Evolutionary conservation across 305 asterid species (phyloP).

Genomic region (Fraxinus dipetala): DNA sequence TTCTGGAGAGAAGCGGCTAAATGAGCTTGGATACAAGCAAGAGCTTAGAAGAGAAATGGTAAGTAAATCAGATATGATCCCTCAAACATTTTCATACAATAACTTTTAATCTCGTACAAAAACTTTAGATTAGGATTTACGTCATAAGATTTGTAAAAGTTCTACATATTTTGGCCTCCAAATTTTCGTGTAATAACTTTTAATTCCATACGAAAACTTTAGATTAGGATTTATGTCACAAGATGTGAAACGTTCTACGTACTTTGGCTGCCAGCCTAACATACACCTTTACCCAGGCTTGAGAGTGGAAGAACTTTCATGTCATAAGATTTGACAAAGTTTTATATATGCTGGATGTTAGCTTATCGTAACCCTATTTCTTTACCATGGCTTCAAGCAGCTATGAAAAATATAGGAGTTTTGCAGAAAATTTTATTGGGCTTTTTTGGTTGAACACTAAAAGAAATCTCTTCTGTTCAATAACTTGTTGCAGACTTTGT

Average conservation of each 20-base stretch:
- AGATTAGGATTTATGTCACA: neutral
- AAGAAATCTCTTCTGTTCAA: neutral
- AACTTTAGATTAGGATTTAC: neutral
- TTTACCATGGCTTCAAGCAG: neutral
- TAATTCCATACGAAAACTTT: neutral
- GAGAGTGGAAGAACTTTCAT: neutral
- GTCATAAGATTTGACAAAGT: neutral
- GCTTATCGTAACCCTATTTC: neutral
- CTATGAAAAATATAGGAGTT: neutral
- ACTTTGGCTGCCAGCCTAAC: neutral
- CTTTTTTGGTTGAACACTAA: neutral
- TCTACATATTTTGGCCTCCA: neutral
- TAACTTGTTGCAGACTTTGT: slow-evolving; percentile 30
- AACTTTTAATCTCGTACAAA: neutral
- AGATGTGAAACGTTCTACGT: neutral
- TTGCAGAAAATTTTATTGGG: neutral
- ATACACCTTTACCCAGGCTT: neutral
- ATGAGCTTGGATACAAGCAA: slow-evolving; percentile 53
- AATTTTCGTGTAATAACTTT: neutral
- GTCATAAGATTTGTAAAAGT: neutral
- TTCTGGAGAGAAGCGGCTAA: slow-evolving; percentile 40
- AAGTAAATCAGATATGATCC: neutral
- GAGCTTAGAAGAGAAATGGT: slow-evolving; percentile 46
- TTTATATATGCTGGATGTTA: neutral
- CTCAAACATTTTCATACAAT: neutral